Evolutionary conservation across 2,329 filamentous ascomycete species (phyloP).

Genomic region (Thielaviopsis cerberus): DNA sequence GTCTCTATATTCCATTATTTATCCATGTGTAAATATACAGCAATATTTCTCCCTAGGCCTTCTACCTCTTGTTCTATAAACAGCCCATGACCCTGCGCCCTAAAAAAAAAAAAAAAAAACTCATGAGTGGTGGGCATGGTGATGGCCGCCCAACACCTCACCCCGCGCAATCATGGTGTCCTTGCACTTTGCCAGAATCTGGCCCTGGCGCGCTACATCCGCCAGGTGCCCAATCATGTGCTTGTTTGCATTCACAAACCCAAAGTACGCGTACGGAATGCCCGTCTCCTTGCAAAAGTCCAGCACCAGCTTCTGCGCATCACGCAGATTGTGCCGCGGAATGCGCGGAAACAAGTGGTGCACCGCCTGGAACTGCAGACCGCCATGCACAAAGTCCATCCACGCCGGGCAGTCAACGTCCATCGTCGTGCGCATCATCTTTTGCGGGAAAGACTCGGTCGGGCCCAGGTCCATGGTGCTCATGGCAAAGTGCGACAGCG

Average conservation of each 20-base stretch:
- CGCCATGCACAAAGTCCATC: slow-evolving; percentile 79
- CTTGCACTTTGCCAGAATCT: slow-evolving; percentile 59
- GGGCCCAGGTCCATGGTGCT: slow-evolving; percentile 72
- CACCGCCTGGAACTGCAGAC: slow-evolving; percentile 75
- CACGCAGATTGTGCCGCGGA: slow-evolving; percentile 66
- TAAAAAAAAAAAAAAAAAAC: background rate
- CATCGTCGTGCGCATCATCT: slow-evolving; percentile 85
- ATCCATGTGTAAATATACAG: too few relatives aligned
- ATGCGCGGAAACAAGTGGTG: slow-evolving; percentile 74
- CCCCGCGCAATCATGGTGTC: slow-evolving; percentile 15
- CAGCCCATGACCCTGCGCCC: too few relatives aligned
- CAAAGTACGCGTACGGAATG: slow-evolving; percentile 71
- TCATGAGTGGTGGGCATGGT: slow-evolving; percentile 12
- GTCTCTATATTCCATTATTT: too few relatives aligned
- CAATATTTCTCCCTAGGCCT: too few relatives aligned
- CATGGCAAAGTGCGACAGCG: slow-evolving; percentile 84
- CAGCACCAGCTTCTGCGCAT: slow-evolving; percentile 54
- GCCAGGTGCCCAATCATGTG: slow-evolving; percentile 58
- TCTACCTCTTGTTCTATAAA: too few relatives aligned
- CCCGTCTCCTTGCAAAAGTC: slow-evolving; percentile 68
- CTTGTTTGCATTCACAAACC: slow-evolving; percentile 68
- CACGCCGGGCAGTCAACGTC: slow-evolving; percentile 75
- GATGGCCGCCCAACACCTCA: slow-evolving; percentile 10
- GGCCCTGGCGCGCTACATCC: slow-evolving; percentile 63
- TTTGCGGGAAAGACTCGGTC: slow-evolving; percentile 72